Base-by-base conservation (phyloP, 495 filamentous ascomycete species). In the Emericellopsis terricola region DNA sequence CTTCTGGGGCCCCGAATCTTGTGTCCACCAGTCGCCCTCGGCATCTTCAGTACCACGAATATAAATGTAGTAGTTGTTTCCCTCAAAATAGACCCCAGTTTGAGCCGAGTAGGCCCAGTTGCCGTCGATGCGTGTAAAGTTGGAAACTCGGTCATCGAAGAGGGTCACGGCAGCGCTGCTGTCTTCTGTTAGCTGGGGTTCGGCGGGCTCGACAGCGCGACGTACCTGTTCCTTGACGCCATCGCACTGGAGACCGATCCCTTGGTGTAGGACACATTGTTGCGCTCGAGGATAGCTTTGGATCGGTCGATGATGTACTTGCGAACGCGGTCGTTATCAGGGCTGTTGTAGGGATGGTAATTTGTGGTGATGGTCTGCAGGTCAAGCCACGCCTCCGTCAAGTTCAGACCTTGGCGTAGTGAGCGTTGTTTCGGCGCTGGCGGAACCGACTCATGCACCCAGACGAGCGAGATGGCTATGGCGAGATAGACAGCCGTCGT, bases 61-160 rank as follows among this genome's bases (percentile, higher is more conserved):
- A 46, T 93, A 92, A 10, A 94, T 76, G 33, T 94, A 71, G 44
- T 94, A 78, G 46, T 97, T 97, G 23, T 72, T 89, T 14, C 83
- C 82, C 56, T 94, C 86, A 42, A 87, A 92, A 45, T 94, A 94
- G 8, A 72, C 69, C 28, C 62, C 78, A 24, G 64, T 47, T 14
- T 32, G 17, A 19, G n/a, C 27, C 33, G 13, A 10, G 5, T 15
- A n/a, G 11, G 10, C 15, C 4, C 6, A 7, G 9, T 35, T 26
- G 20, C 20, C 39, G 42, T 48, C 46, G 4, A 47, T 23, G 13
- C 48, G 40, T 1, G 85, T 84, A 34, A 79, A 63, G 53, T 97
- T 96, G n/a, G 81, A 81, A 8, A 57, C 56, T 28, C 72, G 55
- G 48, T 96, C 85, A 41, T 83, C 71, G 47, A 92, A 82, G 8